Evolutionary conservation across 2,329 filamentous ascomycete species (phyloP).

Genomic region (Periconia macrospinosa): DNA sequence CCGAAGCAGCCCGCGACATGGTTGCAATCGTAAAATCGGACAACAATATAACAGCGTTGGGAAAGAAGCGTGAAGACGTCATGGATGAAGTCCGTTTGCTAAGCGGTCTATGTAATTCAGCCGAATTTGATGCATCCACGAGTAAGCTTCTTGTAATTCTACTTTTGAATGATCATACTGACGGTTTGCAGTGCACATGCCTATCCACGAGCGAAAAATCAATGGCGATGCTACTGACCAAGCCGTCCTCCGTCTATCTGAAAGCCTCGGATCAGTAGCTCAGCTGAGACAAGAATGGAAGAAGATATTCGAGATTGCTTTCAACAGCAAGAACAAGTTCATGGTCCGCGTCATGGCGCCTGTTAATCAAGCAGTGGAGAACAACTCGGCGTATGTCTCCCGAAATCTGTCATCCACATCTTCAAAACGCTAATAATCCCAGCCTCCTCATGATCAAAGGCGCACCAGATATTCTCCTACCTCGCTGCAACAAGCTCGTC

Average conservation of each 20-base stretch:
- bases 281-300: slow-evolving; percentile 66
- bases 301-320: slow-evolving; percentile 63
- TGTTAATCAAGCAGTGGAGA: slow-evolving; percentile 30
- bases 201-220: slow-evolving; percentile 64
- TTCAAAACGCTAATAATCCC: slow-evolving; percentile 7
- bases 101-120: slow-evolving; percentile 72
- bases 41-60: slow-evolving; percentile 32
- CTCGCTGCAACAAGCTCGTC: slow-evolving; percentile 62
- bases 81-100: slow-evolving; percentile 61
- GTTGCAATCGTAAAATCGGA: slow-evolving; percentile 37
- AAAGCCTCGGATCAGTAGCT: slow-evolving; percentile 62
- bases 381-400: slow-evolving; percentile 23
- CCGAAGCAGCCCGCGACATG: slow-evolving; percentile 52
- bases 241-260: slow-evolving; percentile 72
- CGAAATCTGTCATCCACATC: background rate
- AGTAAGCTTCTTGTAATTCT: background rate
- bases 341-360: slow-evolving; percentile 67
- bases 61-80: slow-evolving; percentile 29
- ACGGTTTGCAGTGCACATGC: slow-evolving; percentile 52
- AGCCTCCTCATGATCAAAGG: slow-evolving; percentile 73
- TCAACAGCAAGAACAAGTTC: slow-evolving; percentile 84
- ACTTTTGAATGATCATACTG: background rate
- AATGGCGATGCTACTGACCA: slow-evolving; percentile 78
- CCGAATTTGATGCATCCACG: slow-evolving; percentile 69
- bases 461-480: slow-evolving; percentile 72